These are phyloP conservation scores for Aspergillus costaricaensis DNA, from an alignment of 2,329 filamentous ascomycete genomes.

Conservation along the genomic window DNA sequence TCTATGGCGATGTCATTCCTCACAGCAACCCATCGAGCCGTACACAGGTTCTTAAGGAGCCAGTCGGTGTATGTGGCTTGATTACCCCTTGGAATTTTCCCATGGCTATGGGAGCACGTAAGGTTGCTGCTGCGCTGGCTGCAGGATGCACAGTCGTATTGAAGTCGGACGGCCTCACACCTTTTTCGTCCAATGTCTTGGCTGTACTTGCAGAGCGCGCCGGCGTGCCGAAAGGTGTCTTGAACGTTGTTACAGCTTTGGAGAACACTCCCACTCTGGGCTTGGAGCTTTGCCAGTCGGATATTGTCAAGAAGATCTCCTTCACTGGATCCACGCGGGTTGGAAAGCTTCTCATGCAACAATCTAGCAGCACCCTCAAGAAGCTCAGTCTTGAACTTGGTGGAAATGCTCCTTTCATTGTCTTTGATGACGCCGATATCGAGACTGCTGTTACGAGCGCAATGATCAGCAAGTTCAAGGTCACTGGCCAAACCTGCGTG, in stretches of 20 bases:
- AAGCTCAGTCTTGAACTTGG: conserved; percentile 84
- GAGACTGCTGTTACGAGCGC: conserved; percentile 78
- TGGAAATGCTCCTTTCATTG: conserved; percentile 90
- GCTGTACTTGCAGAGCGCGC: conserved; percentile 80
- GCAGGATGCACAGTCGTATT: conserved; percentile 88
- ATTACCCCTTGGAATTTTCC: conserved; percentile 69
- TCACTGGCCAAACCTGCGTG: conserved; percentile 90
- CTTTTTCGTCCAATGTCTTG: conserved; percentile 79
- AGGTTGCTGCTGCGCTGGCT: conserved; percentile 64
- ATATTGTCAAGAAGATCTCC: conserved; percentile 81
- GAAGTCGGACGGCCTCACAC: conserved; percentile 86
- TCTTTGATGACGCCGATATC: conserved; percentile 82
- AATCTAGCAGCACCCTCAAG: conserved; percentile 78
- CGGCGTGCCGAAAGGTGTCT: conserved; percentile 80
- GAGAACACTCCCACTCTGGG: conserved; percentile 77
- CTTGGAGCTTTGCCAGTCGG: conserved; percentile 24
- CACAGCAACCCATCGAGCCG: conserved; percentile 57
- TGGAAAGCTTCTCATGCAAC: conserved; percentile 78
- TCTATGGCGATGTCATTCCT: conserved; percentile 60
- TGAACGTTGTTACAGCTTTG: conserved; percentile 79
- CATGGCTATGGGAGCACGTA: conserved; percentile 50
- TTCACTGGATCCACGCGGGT: conserved; percentile 76
- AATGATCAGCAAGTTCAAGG: conserved; percentile 82
- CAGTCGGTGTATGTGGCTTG: conserved; percentile 64
- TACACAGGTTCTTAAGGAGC: conserved; percentile 62